Evolutionary conservation across 2,329 filamentous ascomycete genomes (phyloP).

Genomic region (Cryphonectria carpinicola): DNA sequence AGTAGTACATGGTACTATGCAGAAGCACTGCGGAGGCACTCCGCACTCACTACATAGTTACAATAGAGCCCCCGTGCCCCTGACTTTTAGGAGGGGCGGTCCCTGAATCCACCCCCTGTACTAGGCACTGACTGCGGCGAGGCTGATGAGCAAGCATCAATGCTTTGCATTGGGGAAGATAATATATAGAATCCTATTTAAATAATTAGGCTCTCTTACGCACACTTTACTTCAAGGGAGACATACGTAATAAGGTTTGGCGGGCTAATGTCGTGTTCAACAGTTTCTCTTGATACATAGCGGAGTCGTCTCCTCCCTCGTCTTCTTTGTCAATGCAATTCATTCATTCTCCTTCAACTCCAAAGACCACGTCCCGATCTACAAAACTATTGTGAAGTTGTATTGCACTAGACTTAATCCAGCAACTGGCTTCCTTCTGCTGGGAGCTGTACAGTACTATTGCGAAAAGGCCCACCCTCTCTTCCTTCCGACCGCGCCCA

Average conservation of each 20-base stretch:
- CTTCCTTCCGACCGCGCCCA: slow-evolving; percentile 18
- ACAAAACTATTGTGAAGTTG: slow-evolving; percentile 4
- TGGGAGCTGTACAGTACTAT: slow-evolving; percentile 6
- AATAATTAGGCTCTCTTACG: background rate
- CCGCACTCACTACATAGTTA: background rate
- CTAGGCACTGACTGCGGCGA: background rate
- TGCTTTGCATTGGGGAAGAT: background rate
- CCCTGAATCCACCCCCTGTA: background rate
- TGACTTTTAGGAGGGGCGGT: background rate
- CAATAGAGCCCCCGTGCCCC: background rate
- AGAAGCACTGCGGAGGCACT: background rate
- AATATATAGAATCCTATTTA: background rate
- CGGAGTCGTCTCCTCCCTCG: background rate
- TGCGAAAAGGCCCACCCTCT: slow-evolving; percentile 9
- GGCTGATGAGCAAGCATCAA: background rate
- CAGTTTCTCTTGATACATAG: background rate
- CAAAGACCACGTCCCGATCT: slow-evolving; percentile 5
- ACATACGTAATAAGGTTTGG: slow-evolving; percentile 6
- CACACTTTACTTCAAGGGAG: background rate
- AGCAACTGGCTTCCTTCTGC: slow-evolving; percentile 2
- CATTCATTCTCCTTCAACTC: background rate
- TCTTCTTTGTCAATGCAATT: background rate
- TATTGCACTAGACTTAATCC: slow-evolving; percentile 13
- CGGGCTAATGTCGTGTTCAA: background rate
- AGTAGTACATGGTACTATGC: no score